Evolutionary conservation across 805 yeast genomes (phyloP).

Genomic region (Metschnikowia henanensis): DNA sequence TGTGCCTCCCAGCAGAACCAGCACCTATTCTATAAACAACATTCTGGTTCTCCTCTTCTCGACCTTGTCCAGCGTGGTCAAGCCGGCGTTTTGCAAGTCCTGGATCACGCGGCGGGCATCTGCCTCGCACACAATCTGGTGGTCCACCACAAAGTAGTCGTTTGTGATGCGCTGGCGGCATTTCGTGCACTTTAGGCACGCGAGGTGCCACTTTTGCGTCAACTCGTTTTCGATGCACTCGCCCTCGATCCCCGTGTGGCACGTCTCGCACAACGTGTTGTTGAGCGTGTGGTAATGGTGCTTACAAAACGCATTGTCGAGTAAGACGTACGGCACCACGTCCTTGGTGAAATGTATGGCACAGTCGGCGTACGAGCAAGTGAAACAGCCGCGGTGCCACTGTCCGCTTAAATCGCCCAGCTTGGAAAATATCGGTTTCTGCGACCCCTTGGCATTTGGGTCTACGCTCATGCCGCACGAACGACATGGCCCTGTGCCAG

Average conservation of each 20-base stretch:
- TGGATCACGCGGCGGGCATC: slow-evolving; percentile 35
- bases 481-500: slow-evolving; percentile 84
- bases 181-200: slow-evolving; percentile 66
- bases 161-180: slow-evolving; percentile 52
- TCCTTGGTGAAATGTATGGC: slow-evolving; percentile 53
- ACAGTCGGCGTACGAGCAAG: slow-evolving; percentile 60
- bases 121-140: slow-evolving; percentile 51
- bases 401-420: slow-evolving; percentile 85
- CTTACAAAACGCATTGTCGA: slow-evolving; percentile 82
- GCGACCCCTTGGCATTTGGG: slow-evolving; percentile 34
- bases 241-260: slow-evolving; percentile 84
- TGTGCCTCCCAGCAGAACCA: too few relatives aligned
- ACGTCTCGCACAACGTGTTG: slow-evolving; percentile 69
- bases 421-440: slow-evolving; percentile 77
- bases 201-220: slow-evolving; percentile 69
- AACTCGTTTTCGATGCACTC: slow-evolving; percentile 80
- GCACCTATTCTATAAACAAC: slow-evolving; percentile 30
- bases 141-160: slow-evolving; percentile 56
- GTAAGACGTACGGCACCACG: slow-evolving; percentile 69
- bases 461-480: slow-evolving; percentile 57
- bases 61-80: slow-evolving; percentile 31
- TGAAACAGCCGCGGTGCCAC: slow-evolving; percentile 91
- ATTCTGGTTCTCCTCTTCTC: slow-evolving; percentile 46
- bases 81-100: slow-evolving; percentile 17
- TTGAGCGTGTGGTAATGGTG: slow-evolving; percentile 74